These are phyloP conservation scores for Saprolegnia parasitica DNA, from an alignment of 352 stramenopile species.

Conservation along the genomic window DNA sequence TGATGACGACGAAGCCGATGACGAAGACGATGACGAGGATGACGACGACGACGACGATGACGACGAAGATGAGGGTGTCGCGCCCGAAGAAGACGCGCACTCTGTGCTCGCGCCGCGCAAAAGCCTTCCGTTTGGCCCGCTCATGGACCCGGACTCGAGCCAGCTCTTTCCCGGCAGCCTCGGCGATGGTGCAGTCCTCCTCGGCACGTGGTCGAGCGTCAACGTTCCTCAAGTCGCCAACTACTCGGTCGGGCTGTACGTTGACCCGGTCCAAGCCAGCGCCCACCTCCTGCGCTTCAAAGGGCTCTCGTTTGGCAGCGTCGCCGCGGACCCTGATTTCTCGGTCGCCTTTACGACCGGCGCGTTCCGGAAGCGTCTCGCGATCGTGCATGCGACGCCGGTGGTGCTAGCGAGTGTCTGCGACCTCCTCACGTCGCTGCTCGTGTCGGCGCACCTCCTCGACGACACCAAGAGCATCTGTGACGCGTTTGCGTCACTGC, in stretches of 20 bases:
- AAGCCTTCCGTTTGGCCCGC: conserved; percentile 59
- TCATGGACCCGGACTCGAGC: conserved; percentile 64
- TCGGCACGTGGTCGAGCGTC: conserved; percentile 57
- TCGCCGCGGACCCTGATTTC: conserved; percentile 71
- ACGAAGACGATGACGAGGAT: conserved; percentile 37
- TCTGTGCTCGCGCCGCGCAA: conserved; percentile 58
- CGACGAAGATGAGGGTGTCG: conserved; percentile 38
- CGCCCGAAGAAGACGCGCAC: conserved; percentile 41
- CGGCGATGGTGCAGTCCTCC: conserved; percentile 48
- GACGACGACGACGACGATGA: conserved; percentile 40
- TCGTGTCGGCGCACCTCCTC: not conserved
- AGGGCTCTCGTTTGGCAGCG: conserved; percentile 66
- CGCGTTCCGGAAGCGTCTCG: conserved; percentile 60
- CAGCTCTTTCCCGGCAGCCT: conserved; percentile 54
- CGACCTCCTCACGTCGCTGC: not conserved
- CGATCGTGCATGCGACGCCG: conserved; percentile 30
- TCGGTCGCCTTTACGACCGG: conserved; percentile 59
- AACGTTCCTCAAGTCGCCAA: not conserved
- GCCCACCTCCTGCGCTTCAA: conserved; percentile 78
- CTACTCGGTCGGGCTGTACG: conserved; percentile 63
- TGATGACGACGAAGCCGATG: conserved; percentile 44
- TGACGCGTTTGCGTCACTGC: not conserved
- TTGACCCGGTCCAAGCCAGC: conserved; percentile 51
- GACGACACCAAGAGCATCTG: not conserved
- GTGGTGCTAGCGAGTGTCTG: not conserved